Conservation (phyloP, 345 rosid genomes). For the Eucalyptus melliodora region DNA sequence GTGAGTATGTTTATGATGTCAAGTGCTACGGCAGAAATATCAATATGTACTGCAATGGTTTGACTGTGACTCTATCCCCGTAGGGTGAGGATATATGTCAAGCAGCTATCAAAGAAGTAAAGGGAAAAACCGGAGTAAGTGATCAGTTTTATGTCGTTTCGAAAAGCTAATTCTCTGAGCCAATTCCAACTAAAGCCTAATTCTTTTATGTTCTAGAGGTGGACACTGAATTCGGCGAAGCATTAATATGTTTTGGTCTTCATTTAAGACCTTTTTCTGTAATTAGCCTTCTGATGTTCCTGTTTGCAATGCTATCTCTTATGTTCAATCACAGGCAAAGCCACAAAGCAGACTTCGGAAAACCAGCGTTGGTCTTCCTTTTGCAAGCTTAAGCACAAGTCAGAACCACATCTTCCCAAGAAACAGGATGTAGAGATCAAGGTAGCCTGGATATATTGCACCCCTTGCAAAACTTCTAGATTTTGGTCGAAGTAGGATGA, state of each 20-base stretch:
- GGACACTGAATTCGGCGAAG: conserved; percentile 20
- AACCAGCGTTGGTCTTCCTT: neutral
- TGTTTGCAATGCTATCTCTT: neutral
- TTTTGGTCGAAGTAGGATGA: neutral
- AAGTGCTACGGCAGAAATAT: neutral
- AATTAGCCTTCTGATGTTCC: neutral
- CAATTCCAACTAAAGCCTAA: neutral
- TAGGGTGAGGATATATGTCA: neutral
- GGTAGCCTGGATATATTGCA: neutral
- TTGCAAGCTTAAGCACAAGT: neutral
- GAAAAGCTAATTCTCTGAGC: neutral
- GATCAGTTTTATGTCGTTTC: neutral
- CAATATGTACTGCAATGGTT: neutral
- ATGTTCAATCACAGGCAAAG: neutral
- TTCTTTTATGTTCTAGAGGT: neutral
- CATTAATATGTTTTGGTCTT: neutral
- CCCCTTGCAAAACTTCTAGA: neutral
- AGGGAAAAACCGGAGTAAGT: neutral
- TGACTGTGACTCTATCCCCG: neutral
- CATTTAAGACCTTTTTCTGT: neutral
- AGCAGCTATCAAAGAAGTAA: neutral
- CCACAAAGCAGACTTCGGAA: neutral
- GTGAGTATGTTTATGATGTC: neutral
- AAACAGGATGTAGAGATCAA: neutral
- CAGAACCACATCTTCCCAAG: neutral